Evolutionary conservation across 345 rosid genomes (phyloP), one percentile per base, ranked within the genome.

Genomic region (Populus simonii): DNA sequence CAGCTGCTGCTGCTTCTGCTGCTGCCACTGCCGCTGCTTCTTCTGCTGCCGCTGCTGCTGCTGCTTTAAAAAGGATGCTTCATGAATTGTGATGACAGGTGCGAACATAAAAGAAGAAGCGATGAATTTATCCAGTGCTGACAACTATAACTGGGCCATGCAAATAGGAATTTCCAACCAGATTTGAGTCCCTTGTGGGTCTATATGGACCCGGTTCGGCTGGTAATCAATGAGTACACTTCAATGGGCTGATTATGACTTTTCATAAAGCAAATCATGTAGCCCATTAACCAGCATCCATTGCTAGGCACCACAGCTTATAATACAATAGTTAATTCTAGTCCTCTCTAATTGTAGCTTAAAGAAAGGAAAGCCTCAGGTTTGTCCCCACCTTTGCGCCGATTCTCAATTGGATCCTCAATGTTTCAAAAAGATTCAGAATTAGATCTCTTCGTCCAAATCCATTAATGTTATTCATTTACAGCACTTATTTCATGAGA

Each of bases 191-290:
- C 41, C 8, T 8, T 66, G 70, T 10, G 45, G 78, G 47, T n/a
- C 73, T 20, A 35, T 1, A 29, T 62, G 80, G 63, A 45, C 70
- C 79, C 57, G 1, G 38, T 29, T 76, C 4, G 1, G 4, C 53
- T 15, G 25, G n/a, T 1, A 43, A 74, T 74, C 61, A 47, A 27
- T 31, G 11, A 12, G n/a, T 8, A 0, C 74, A 0, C 74, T 23
- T 33, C 20, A 49, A 45, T 71, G 75, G 75, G 65, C 80, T 65
- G 3, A 47, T 31, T 18, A 31, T 63, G 49, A 77, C 59, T 11
- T 23, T 18, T n/a, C 23, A 35, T 4, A 13, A 5, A 1, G 43
- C 65, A 7, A 29, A 70, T 70, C 45, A 43, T 70, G 27, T 20
- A 61, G 73, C 68, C 57, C 80, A 29, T 22, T 70, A 2, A 62